Percentiles rank a stretch among this genome's conserved stretches.
Conservation (phyloP, 306 rosid genomes). For the Inga leiocalycina region DNA sequence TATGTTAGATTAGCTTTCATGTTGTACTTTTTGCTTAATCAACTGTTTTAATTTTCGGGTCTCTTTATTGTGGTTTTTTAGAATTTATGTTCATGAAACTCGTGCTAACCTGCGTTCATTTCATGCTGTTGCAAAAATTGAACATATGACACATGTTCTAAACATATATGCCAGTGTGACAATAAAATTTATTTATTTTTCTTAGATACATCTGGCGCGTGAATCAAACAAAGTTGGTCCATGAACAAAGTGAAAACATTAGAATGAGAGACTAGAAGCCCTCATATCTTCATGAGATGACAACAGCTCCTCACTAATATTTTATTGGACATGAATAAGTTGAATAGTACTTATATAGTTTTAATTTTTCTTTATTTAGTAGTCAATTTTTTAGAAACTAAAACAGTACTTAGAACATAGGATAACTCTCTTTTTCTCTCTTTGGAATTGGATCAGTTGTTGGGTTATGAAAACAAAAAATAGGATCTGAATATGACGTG, state of each 20-base stretch:
- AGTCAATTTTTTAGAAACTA: background rate
- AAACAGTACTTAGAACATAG: background rate
- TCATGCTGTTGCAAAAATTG: background rate
- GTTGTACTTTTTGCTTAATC: background rate
- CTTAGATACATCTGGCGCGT: background rate
- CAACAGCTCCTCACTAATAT: background rate
- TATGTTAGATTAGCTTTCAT: constrained; percentile 53
- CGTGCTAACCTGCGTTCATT: background rate
- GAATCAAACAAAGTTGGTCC: background rate
- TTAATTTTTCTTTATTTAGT: too few species aligned
- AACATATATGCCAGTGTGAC: background rate
- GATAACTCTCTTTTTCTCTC: background rate
- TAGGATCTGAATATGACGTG: background rate
- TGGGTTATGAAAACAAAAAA: background rate
- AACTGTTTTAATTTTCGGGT: background rate
- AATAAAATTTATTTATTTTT: too few species aligned
- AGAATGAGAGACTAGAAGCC: background rate
- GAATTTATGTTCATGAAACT: background rate
- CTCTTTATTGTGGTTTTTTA: background rate
- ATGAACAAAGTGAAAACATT: background rate
- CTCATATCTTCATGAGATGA: background rate
- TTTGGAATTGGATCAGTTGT: background rate
- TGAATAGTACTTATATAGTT: background rate
- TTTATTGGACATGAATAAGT: background rate
- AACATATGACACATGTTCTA: too few species aligned